Conservation (phyloP, 495 filamentous ascomycete genomes). For the Rhypophila decipiens region DNA sequence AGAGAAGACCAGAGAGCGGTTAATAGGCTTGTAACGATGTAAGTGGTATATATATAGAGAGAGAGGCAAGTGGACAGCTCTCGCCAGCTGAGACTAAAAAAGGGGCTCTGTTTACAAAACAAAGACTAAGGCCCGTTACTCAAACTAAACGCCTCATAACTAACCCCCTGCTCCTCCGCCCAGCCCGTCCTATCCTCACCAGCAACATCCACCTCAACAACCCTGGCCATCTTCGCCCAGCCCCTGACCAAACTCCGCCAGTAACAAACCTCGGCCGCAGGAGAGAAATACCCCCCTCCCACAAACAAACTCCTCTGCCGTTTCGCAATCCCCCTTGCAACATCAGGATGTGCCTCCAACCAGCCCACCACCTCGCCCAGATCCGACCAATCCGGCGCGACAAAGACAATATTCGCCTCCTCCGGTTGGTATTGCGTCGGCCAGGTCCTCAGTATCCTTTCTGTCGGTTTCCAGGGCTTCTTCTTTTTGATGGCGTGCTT, state of each 20-base stretch:
- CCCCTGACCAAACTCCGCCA: conserved; percentile 45
- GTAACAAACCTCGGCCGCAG: conserved; percentile 48
- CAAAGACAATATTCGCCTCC: conserved; percentile 48
- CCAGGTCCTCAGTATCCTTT: conserved; percentile 26
- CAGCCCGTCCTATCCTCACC: neutral
- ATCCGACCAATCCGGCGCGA: conserved; percentile 46
- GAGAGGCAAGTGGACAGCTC: too few relatives aligned
- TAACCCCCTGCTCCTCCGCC: conserved; percentile 21
- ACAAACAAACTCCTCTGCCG: conserved; percentile 40
- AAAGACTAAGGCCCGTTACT: conserved; percentile 20
- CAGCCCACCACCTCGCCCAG: conserved; percentile 38
- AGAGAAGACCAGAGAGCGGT: too few relatives aligned
- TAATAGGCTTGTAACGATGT: too few relatives aligned
- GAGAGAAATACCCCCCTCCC: conserved; percentile 40
- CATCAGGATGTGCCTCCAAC: conserved; percentile 33
- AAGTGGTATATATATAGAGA: too few relatives aligned
- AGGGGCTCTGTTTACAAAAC: too few relatives aligned
- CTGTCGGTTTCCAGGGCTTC: conserved; percentile 10
- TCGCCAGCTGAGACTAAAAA: too few relatives aligned
- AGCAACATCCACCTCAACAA: conserved; percentile 23
- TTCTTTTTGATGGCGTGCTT: neutral
- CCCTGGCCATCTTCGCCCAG: conserved; percentile 36
- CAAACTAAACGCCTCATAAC: conserved; percentile 39
- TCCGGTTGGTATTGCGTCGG: conserved; percentile 26
- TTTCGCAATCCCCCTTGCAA: conserved; percentile 43